phyloP scores from a whole-genome alignment of 768 basidiomycete genomes.

The Psilocybe subaeruginosa region DNA sequence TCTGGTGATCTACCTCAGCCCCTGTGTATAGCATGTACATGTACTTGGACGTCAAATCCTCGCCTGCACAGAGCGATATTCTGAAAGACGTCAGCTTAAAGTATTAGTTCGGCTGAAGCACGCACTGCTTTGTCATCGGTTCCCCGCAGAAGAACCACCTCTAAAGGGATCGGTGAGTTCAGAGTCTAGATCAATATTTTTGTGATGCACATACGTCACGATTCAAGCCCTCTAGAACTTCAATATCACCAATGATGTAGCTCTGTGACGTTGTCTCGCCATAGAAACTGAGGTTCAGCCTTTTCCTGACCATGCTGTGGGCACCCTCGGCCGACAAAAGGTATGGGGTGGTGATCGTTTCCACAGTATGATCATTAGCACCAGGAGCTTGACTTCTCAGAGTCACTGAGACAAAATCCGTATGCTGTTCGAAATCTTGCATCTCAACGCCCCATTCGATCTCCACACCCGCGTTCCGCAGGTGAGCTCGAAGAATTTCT shows the following conservation, averaged over 20 bases:
- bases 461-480: slow-evolving; percentile 29
- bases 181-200: background rate
- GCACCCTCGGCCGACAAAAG: slow-evolving; percentile 48
- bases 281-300: slow-evolving; percentile 37
- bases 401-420: slow-evolving; percentile 36
- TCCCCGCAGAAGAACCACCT: slow-evolving; percentile 13
- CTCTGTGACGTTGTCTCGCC: slow-evolving; percentile 39
- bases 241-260: slow-evolving; percentile 42
- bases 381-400: slow-evolving; percentile 25
- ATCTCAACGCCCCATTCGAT: slow-evolving; percentile 49
- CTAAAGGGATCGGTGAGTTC: background rate
- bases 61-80: background rate
- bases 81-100: background rate
- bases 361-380: slow-evolving; percentile 18
- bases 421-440: slow-evolving; percentile 38
- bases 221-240: slow-evolving; percentile 36
- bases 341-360: slow-evolving; percentile 26
- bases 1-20: background rate
- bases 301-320: slow-evolving; percentile 40
- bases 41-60: background rate
- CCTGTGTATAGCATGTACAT: background rate
- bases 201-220: slow-evolving; percentile 29
- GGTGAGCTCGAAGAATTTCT: slow-evolving; percentile 31
- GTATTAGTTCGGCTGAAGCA: background rate
- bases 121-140: slow-evolving; percentile 1